Base-by-base conservation (phyloP, 352 stramenopile species). In the Aphanomyces cochlioides region DNA sequence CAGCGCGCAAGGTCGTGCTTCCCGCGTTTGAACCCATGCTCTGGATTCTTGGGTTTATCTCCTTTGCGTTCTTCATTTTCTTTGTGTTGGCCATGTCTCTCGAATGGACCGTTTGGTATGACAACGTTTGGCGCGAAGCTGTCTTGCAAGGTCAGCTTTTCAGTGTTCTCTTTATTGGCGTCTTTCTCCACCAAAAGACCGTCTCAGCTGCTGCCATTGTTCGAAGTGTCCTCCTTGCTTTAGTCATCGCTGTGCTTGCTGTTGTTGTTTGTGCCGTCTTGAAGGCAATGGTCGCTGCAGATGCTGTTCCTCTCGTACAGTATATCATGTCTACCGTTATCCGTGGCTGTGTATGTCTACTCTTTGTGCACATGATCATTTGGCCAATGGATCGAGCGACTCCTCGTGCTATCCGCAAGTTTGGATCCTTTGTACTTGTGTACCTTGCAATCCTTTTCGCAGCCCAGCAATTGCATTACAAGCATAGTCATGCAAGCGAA, bases 11-110 rank as follows among this genome's bases (percentile, higher is more conserved):
- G 71, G 78, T 91, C 40, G 78, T 93, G 8, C 57, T 93, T 3
- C 86, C 86, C 4, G 78, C 85, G 0, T 94, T 90, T 48, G 81
- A 92, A 69, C 83, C 85, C 36, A 63, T 92, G 17, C 66, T 94
- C 13, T 85, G 80, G 74, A 66, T 88, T 2, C 69, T 92, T 19
- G 74, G 67, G 15, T 43, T 48, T 4, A 66, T 85, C 13, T 77
- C 64, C 7, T 12, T 54, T 19, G 40, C 21, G n/a, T 70, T 56
- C 40, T 45, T 56, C 36, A 19, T 61, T n/a, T 48, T 61, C 13
- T 70, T 59, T 63, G 6, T 1, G 21, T 10, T 70, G 4, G 21
- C 47, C 7, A 13, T 63, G n/a, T 28, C 39, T 37, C 4, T 63
- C 38, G 47, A 38, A 17, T 70, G 64, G 28, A 10, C 43, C 5